Percentiles rank a stretch among this genome's conserved stretches.
These are phyloP conservation scores for Pharus latifolius DNA, from an alignment of 176 grass and related monocot genomes.

Conservation along the genomic window DNA sequence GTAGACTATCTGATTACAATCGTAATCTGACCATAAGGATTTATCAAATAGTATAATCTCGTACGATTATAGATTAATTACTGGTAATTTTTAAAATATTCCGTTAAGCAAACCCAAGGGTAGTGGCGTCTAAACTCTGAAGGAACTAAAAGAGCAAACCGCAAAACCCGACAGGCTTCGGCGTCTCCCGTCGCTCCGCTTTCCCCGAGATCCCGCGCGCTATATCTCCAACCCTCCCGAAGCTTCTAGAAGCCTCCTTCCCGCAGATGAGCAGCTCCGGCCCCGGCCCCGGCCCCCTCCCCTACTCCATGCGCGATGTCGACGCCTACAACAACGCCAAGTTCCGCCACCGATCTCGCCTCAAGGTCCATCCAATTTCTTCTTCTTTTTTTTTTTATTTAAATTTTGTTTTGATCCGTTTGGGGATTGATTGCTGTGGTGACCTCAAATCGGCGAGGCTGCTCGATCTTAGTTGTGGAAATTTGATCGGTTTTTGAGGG, in stretches of 20 bases:
- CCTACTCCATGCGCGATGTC: constrained; percentile 68
- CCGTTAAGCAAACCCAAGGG: too few species aligned
- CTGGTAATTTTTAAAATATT: too few species aligned
- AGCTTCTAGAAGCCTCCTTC: constrained; percentile 10
- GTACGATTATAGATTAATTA: too few species aligned
- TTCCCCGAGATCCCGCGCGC: constrained; percentile 28
- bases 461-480: not conserved
- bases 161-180: too few species aligned
- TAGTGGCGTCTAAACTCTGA: too few species aligned
- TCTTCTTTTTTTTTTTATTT: not conserved
- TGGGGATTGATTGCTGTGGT: not conserved
- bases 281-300: constrained; percentile 32
- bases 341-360: constrained; percentile 81
- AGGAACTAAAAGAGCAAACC: too few species aligned
- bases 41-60: too few species aligned
- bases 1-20: too few species aligned
- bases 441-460: not conserved
- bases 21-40: too few species aligned
- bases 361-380: constrained; percentile 42
- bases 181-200: too few species aligned
- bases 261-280: constrained; percentile 30
- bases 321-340: constrained; percentile 86
- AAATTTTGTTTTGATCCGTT: not conserved
- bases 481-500: not conserved
- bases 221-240: not conserved